Base-by-base conservation (phyloP, 352 stramenopile genomes). In the Pythium utonaiense region DNA sequence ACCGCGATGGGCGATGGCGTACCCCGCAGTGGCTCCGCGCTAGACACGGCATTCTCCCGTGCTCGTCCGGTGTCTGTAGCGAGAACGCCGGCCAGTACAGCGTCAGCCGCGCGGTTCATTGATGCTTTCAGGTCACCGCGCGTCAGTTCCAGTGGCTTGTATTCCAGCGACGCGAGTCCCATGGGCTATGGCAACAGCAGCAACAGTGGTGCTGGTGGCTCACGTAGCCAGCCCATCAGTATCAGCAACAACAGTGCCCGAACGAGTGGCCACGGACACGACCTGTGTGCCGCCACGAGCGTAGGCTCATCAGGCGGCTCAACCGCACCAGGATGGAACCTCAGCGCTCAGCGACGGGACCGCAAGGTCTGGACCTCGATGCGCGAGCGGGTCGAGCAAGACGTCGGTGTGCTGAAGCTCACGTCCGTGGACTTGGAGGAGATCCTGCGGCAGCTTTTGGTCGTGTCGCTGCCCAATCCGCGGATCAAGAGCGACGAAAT, bases 371-470 rank as follows among this genome's bases (percentile, higher is more conserved):
- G 82, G 82, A 76, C 64, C 9, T 53, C 58, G 25, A 60, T 86
- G 22, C 70, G 73, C 6, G 77, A 88, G 52, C 71, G 75, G 21
- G 42, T 90, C 17, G 77, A 92, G 49, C 74, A 74, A 10, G 83
- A 93, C 44, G 71, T 86, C 8, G 41, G 62, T 1, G 67, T 73
- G 61, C 59, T 80, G 56, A 66, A 73, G 67, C 72, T 93, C 54
- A 91, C 80, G 56, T 74, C 82, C 9, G 83, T 93, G 53, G 80
- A 93, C 42, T 60, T 91, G 53, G 81, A 93, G 40, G 84, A 93
- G n/a, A 88, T 91, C n/a, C 57, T 93, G 3, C 73, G 72, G 40
- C 81, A 93, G 58, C 59, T 91, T n/a, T 53, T 88, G 36, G 51
- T 44, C 42, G 62, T 91, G 21, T 41, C 70, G 31, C 58, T 90